These are phyloP conservation scores for Aspergillus costaricaensis DNA, from an alignment of 2,329 filamentous ascomycete genomes.

Conservation along the genomic window DNA sequence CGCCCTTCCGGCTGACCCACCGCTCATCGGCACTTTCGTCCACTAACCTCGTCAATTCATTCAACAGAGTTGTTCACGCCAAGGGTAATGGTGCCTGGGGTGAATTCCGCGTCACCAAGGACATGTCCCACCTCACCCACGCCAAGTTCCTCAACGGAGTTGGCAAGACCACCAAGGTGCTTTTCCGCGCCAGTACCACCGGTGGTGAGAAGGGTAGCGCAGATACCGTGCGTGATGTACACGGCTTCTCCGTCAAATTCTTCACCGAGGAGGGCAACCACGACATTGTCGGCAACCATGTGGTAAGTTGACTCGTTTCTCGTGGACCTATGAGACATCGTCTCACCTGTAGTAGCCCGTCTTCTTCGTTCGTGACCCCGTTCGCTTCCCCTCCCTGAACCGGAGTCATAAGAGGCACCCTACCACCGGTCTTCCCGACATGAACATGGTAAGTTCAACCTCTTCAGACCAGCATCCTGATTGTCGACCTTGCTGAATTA, in stretches of 20 bases:
- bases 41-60: background rate
- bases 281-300: constrained; percentile 9
- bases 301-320: background rate
- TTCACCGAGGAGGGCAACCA: constrained; percentile 11
- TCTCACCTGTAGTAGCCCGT: constrained; percentile 34
- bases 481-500: too few relatives aligned
- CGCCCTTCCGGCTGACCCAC: background rate
- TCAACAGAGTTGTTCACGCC: constrained; percentile 9
- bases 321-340: too few relatives aligned
- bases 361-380: constrained; percentile 49
- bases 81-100: constrained; percentile 8
- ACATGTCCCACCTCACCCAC: constrained; percentile 9
- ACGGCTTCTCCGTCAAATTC: constrained; percentile 8
- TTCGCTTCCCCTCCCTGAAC: constrained; percentile 47
- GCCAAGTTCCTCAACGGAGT: constrained; percentile 8
- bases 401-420: constrained; percentile 69
- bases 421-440: constrained; percentile 64
- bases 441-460: constrained; percentile 50
- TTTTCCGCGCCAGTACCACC: constrained; percentile 7
- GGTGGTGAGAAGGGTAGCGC: constrained; percentile 3
- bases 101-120: constrained; percentile 10
- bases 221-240: constrained; percentile 5
- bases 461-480: too few relatives aligned
- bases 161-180: constrained; percentile 5
- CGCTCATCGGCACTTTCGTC: background rate